A percentile compares a stretch with the other conserved stretches of the same genome.
Conservation (phyloP, 108 stramenopile species). For the Seminavis robusta region DNA sequence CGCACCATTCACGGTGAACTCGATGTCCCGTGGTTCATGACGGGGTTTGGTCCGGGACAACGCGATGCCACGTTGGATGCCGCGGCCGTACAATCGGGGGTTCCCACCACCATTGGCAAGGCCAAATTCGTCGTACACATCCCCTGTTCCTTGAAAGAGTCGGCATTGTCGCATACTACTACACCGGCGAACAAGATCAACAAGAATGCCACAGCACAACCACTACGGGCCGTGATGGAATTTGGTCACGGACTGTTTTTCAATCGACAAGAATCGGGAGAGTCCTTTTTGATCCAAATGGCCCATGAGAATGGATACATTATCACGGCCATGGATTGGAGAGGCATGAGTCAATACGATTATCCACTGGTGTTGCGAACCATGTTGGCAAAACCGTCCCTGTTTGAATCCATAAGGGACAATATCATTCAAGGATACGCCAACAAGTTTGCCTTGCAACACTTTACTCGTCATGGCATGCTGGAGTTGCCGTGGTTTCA, state of each 20-base stretch:
- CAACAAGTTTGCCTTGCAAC: constrained; percentile 33
- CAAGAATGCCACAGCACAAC: constrained; percentile 10
- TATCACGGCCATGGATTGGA: constrained; percentile 51
- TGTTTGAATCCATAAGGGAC: constrained; percentile 19
- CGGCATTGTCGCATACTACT: too few relatives aligned
- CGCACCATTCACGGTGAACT: constrained; percentile 54
- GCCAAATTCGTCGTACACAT: constrained; percentile 65
- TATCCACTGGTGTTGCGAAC: constrained; percentile 31
- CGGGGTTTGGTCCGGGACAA: constrained; percentile 16
- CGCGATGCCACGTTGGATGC: constrained; percentile 35
- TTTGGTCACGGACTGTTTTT: constrained; percentile 79
- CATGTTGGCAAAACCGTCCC: constrained; percentile 15
- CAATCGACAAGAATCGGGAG: constrained; percentile 33
- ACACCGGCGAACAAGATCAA: too few relatives aligned
- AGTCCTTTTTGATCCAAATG: constrained; percentile 25
- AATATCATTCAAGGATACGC: constrained; percentile 54
- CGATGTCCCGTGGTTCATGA: constrained; percentile 63
- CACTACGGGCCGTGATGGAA: constrained; percentile 53
- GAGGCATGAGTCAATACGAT: constrained; percentile 54
- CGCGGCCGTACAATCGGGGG: background rate
- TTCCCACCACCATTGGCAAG: constrained; percentile 15
- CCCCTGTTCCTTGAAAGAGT: constrained; percentile 50
- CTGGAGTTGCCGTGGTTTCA: constrained; percentile 15
- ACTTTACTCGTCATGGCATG: constrained; percentile 21
- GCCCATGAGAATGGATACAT: constrained; percentile 49